A percentile compares a stretch with the other conserved stretches of the same genome.
Conservation (phyloP, 352 stramenopile genomes). For the Pythium sp. region DNA sequence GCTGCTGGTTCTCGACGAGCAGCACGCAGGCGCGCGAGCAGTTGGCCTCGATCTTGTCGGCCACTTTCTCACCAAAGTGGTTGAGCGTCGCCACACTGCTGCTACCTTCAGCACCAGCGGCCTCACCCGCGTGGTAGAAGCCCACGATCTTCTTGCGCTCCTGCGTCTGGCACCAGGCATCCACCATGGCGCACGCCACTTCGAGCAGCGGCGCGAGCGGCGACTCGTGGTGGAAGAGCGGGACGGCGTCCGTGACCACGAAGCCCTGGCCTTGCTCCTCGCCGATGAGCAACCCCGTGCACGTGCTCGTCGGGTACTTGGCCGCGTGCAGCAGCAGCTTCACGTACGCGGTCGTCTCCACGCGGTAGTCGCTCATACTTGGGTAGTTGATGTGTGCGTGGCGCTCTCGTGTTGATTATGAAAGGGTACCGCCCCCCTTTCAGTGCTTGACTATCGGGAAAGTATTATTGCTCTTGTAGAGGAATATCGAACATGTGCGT, state of each 20-base stretch:
- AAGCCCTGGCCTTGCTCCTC: conserved; percentile 45
- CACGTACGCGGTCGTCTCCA: conserved; percentile 59
- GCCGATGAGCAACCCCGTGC: conserved; percentile 60
- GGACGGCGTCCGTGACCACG: conserved; percentile 54
- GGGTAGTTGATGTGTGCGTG: not conserved
- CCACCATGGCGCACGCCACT: conserved; percentile 64
- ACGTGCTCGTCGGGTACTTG: conserved; percentile 44
- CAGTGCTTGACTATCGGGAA: not conserved
- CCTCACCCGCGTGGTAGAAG: conserved; percentile 52
- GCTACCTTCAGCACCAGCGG: conserved; percentile 18
- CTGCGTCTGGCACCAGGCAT: conserved; percentile 43
- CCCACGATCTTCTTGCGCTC: conserved; percentile 61
- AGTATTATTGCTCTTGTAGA: conserved; percentile 20
- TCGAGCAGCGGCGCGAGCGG: conserved; percentile 65
- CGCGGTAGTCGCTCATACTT: conserved; percentile 63
- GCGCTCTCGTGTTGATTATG: not conserved
- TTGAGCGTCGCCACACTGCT: conserved; percentile 35
- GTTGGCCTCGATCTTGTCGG: conserved; percentile 64
- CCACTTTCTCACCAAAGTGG: conserved; percentile 60
- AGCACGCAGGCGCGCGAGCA: conserved; percentile 70
- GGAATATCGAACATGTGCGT: not conserved
- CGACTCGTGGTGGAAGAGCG: conserved; percentile 78
- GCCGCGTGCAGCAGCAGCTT: conserved; percentile 77
- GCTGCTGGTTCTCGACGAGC: conserved; percentile 60
- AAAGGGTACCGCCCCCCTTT: not conserved